These are phyloP conservation scores for Dipteronia sinensis DNA, from an alignment of 345 rosid species.

Conservation along the genomic window DNA sequence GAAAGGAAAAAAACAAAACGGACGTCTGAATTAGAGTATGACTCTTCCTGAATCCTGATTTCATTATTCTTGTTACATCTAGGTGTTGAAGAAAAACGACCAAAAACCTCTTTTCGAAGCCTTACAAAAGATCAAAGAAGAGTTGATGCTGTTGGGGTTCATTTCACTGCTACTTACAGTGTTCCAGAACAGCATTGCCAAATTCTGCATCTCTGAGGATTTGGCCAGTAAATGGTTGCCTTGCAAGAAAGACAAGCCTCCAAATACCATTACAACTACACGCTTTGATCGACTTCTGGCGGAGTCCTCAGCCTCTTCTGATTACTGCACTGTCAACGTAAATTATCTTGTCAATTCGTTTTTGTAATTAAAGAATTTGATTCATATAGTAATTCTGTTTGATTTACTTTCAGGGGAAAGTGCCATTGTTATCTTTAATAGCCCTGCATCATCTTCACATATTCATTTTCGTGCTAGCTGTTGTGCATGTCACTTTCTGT, in stretches of 20 bases:
- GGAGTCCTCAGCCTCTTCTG: conserved; percentile 15
- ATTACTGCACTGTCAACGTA: conserved; percentile 44
- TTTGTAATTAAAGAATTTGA: no score
- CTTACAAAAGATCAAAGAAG: conserved; percentile 87
- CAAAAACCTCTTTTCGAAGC: conserved; percentile 78
- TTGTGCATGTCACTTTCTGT: conserved; percentile 65
- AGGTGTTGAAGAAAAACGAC: conserved; percentile 56
- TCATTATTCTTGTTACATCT: conserved; percentile 12
- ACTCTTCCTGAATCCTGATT: not conserved
- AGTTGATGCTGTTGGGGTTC: conserved; percentile 87
- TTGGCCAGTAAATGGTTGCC: conserved; percentile 57
- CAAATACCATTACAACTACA: conserved; percentile 21
- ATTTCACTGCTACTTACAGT: conserved; percentile 76
- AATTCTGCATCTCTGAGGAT: conserved; percentile 51
- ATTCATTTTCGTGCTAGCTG: conserved; percentile 83
- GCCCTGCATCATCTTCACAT: conserved; percentile 87
- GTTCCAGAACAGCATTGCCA: conserved; percentile 44
- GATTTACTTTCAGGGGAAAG: conserved; percentile 57
- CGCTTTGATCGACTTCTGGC: conserved; percentile 65
- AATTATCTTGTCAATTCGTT: no score
- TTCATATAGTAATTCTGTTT: not conserved
- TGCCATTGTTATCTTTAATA: conserved; percentile 53
- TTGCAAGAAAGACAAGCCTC: conserved; percentile 37
- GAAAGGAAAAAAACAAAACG: no score
- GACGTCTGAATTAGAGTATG: no score